These are phyloP conservation scores for Sordariomycetes sp. DNA, from an alignment of 2,329 filamentous ascomycete genomes.

Conservation along the genomic window DNA sequence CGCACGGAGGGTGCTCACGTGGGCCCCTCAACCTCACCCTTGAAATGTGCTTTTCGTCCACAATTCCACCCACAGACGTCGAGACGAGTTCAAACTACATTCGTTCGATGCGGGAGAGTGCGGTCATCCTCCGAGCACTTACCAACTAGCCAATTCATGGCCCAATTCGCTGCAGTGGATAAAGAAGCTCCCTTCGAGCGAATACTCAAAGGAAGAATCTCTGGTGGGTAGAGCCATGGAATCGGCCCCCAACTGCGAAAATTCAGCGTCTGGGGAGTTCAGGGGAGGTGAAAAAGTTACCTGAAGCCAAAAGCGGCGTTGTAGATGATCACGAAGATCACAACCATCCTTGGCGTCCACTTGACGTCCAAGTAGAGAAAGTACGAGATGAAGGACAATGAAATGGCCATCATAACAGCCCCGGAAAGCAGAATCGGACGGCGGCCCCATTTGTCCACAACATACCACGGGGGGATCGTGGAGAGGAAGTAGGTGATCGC, in stretches of 20 bases:
- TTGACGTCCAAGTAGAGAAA: constrained; percentile 82
- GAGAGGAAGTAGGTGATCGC: constrained; percentile 81
- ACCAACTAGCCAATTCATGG: constrained; percentile 98
- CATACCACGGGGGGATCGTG: constrained; percentile 93
- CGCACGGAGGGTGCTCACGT: too few species aligned
- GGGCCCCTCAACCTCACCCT: too few species aligned
- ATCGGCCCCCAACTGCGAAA: constrained; percentile 97
- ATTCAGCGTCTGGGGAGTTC: too few species aligned
- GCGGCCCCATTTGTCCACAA: constrained; percentile 87
- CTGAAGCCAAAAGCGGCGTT: constrained; percentile 93
- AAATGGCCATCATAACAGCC: constrained; percentile 80
- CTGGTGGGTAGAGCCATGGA: constrained; percentile 96
- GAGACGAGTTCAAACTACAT: too few species aligned
- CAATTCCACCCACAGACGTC: too few species aligned
- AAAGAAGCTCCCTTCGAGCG: constrained; percentile 94
- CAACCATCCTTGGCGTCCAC: constrained; percentile 74
- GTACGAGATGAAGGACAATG: constrained; percentile 85
- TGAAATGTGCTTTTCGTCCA: too few species aligned
- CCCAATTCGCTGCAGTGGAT: constrained; percentile 95
- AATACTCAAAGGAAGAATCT: constrained; percentile 93
- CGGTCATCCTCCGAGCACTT: too few species aligned
- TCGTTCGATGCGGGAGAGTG: too few species aligned
- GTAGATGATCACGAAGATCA: constrained; percentile 95
- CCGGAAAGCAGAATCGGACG: constrained; percentile 84
- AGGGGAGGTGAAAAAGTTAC: too few species aligned